These are phyloP conservation scores for Spencermartinsiella ligniputridi DNA, from an alignment of 1,139 yeast species.

Conservation along the genomic window DNA sequence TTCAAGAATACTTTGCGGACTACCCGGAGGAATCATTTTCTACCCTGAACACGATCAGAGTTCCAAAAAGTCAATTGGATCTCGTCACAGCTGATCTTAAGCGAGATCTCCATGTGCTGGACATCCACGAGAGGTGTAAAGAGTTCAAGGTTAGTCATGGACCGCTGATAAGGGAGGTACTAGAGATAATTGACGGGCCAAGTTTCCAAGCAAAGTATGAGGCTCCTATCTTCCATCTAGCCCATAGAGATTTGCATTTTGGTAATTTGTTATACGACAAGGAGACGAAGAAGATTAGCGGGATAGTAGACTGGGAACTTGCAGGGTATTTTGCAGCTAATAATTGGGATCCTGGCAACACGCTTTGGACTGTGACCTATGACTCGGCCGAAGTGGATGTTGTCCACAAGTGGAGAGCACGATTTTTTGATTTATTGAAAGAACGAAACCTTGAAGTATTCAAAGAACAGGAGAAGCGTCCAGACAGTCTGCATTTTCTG, in stretches of 20 bases:
- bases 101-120: constrained; percentile 3
- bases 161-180: not conserved
- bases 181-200: not conserved
- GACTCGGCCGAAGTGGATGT: not conserved
- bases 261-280: constrained; percentile 11
- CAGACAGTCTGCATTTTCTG: not conserved
- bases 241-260: constrained; percentile 13
- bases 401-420: not conserved
- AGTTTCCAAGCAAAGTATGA: not conserved
- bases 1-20: not conserved
- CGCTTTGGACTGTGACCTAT: not conserved
- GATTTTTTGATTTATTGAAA: constrained; percentile 1
- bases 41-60: constrained; percentile 1
- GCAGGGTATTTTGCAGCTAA: constrained; percentile 6
- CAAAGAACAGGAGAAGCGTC: not conserved
- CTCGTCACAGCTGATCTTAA: not conserved
- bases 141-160: not conserved
- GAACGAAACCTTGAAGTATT: not conserved
- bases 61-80: not conserved
- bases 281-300: constrained; percentile 2
- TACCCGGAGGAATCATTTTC: constrained; percentile 2
- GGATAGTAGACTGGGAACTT: constrained; percentile 14
- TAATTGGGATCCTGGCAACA: constrained; percentile 8
- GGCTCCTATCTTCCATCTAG: constrained; percentile 1
- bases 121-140: not conserved